Percentiles rank a stretch among this genome's conserved stretches.
phyloP scores from a whole-genome alignment of 1,284 basidiomycete species.

The Trichosporon faecale region DNA sequence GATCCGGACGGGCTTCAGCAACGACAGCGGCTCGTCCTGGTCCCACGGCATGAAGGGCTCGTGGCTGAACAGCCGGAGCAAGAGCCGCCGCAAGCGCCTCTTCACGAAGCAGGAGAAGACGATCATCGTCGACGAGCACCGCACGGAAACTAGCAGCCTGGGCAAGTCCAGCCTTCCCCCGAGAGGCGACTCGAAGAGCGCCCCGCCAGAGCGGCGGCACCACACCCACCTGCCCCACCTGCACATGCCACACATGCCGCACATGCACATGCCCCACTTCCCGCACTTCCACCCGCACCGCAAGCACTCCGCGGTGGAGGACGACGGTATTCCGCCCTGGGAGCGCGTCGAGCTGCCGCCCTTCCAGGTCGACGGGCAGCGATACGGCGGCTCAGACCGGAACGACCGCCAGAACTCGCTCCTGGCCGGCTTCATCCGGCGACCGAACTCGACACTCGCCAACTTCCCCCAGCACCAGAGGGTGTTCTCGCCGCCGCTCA shows the following conservation, averaged over 20 bases:
- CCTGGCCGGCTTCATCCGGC: background rate
- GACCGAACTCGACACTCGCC: background rate
- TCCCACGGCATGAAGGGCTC: conserved; percentile 5
- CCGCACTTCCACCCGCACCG: background rate
- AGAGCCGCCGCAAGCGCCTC: background rate
- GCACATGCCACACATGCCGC: background rate
- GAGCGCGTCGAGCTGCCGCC: conserved; percentile 49
- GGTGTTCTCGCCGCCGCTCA: background rate
- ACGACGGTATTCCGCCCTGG: conserved; percentile 47
- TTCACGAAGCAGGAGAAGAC: conserved; percentile 2
- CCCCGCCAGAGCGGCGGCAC: background rate
- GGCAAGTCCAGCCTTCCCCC: background rate
- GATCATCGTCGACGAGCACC: conserved; percentile 5
- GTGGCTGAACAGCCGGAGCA: conserved; percentile 15
- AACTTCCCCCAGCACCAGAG: background rate
- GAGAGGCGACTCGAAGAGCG: background rate
- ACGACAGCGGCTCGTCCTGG: conserved; percentile 17
- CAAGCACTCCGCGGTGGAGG: background rate
- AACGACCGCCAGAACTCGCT: background rate
- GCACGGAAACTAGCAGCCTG: background rate
- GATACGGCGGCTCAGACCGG: conserved; percentile 36
- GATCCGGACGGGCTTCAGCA: conserved; percentile 39
- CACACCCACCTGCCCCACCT: background rate
- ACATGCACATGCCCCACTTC: background rate
- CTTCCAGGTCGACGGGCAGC: conserved; percentile 50